Conservation (phyloP, 2,329 filamentous ascomycete genomes). For the Venturia asperata region DNA sequence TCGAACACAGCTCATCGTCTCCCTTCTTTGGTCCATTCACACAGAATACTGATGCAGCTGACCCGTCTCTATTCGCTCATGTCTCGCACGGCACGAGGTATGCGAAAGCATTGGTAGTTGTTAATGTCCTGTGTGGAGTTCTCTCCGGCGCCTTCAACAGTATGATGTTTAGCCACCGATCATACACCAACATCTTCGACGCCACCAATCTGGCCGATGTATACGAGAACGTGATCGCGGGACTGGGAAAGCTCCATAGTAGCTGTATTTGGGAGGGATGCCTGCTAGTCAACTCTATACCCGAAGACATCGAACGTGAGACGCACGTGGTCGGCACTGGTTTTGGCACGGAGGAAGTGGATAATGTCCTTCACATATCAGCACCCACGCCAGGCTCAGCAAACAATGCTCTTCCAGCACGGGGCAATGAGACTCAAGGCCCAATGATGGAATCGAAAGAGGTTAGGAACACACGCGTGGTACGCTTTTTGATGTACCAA, state of each 20-base stretch:
- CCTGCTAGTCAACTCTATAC: slow-evolving; percentile 61
- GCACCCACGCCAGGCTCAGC: slow-evolving; percentile 3
- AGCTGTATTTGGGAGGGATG: slow-evolving; percentile 82
- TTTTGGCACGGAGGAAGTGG: slow-evolving; percentile 35
- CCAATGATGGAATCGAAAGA: slow-evolving; percentile 28
- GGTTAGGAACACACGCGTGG: slow-evolving; percentile 70
- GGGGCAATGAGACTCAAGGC: slow-evolving; percentile 22
- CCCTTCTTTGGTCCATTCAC: slow-evolving; percentile 67
- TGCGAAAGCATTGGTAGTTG: slow-evolving; percentile 69
- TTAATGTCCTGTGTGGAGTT: slow-evolving; percentile 69
- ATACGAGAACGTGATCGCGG: slow-evolving; percentile 65
- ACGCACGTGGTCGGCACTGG: slow-evolving; percentile 36
- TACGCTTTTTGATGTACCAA: slow-evolving; percentile 70
- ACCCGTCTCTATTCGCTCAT: slow-evolving; percentile 27
- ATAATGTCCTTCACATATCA: slow-evolving; percentile 31
- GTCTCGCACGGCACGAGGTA: slow-evolving; percentile 61
- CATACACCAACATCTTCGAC: slow-evolving; percentile 58
- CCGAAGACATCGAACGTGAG: slow-evolving; percentile 55
- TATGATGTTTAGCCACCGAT: slow-evolving; percentile 56
- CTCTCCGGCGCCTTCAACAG: slow-evolving; percentile 64
- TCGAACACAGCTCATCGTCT: slow-evolving; percentile 42
- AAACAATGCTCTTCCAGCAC: slow-evolving; percentile 21
- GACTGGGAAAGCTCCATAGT: slow-evolving; percentile 69
- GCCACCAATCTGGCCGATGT: slow-evolving; percentile 79
- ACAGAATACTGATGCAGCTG: slow-evolving; percentile 25